Evolutionary conservation across 2,329 filamentous ascomycete genomes (phyloP).

Genomic region (Talaromyces rugulosus): DNA sequence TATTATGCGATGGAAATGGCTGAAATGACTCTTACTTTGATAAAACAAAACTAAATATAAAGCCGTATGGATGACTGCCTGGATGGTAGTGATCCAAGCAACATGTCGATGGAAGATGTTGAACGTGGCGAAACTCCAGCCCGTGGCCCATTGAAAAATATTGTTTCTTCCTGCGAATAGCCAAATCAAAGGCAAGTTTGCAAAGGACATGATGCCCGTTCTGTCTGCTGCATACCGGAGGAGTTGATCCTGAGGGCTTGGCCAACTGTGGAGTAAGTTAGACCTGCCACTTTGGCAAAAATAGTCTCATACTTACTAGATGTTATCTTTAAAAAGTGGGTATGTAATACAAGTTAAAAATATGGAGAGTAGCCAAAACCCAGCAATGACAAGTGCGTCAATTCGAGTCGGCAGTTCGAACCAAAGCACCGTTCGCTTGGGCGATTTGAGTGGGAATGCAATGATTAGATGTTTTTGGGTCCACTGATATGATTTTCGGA

Average conservation of each 20-base stretch:
- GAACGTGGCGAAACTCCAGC: constrained; percentile 64
- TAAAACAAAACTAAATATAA: constrained; percentile 48
- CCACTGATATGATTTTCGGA: constrained; percentile 24
- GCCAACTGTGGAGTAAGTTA: constrained; percentile 13
- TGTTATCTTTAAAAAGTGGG: constrained; percentile 42
- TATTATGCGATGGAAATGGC: neutral
- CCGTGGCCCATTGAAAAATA: constrained; percentile 61
- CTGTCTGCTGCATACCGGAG: constrained; percentile 59
- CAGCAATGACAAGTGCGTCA: constrained; percentile 41
- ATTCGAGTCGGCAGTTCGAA: constrained; percentile 41
- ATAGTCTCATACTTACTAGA: constrained; percentile 37
- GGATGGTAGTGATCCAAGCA: constrained; percentile 57
- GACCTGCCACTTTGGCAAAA: neutral
- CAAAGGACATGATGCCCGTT: constrained; percentile 60
- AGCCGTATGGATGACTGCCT: constrained; percentile 61
- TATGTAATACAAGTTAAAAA: constrained; percentile 44
- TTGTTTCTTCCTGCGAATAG: constrained; percentile 66
- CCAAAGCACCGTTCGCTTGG: neutral
- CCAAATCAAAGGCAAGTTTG: constrained; percentile 62
- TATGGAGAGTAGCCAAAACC: constrained; percentile 44
- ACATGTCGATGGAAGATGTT: constrained; percentile 66
- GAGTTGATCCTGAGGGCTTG: constrained; percentile 29
- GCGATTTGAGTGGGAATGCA: constrained; percentile 41
- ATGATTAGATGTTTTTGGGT: constrained; percentile 37
- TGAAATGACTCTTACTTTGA: constrained; percentile 9